Base-by-base conservation (phyloP, 768 basidiomycete genomes). In the Tulasnella sp. region DNA sequence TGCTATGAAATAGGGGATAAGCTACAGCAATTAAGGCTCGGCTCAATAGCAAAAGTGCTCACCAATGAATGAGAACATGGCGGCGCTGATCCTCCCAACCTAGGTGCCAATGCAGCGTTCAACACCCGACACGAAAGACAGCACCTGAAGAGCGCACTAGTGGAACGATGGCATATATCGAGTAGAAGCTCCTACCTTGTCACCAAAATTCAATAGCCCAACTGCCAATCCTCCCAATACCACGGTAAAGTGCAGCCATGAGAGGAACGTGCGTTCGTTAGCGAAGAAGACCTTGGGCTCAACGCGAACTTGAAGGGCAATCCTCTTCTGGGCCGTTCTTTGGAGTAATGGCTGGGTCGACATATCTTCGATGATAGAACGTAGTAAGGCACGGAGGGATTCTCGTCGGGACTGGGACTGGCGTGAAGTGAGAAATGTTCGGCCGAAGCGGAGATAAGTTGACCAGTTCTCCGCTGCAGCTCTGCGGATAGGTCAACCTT, bases 201-300 rank as follows among this genome's bases (percentile, higher is more conserved):
- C 96, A 62, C 96, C 96, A 76, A 99, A 99, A 73, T 99, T 99
- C 67, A 99, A 77, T 60, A 99, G 74, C 10, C 96, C 96, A 13
- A 98, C 93, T 1, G 93, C 88, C 48, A 99, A 80, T 60, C 96
- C 96, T 27, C 95, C 94, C 7, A 99, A 83, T 60, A 99, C 91
- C 73, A 98, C 92, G 42, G 94, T 93, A 71, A 96, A 97, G 72
- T 96, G 93, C 51, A 97, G 80, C 96, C 95, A 98, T 79, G 93
- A 94, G 47, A 99, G 78, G 74, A 98, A 98, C 0, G 96, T 64
- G 17, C 89, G 82, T 72, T 93, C 91, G 71, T 94, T 94, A 44
- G 91, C 91, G 66, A 94, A 95, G 49, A 90, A 90, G 62, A 95
- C 91, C 67, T 95, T 95, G 30, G 91, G 91, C 72, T 95, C 91